Evolutionary conservation across 2,329 filamentous ascomycete genomes (phyloP), one percentile per base, ranked within the genome.

Genomic region (Macrophomina phaseolina): DNA sequence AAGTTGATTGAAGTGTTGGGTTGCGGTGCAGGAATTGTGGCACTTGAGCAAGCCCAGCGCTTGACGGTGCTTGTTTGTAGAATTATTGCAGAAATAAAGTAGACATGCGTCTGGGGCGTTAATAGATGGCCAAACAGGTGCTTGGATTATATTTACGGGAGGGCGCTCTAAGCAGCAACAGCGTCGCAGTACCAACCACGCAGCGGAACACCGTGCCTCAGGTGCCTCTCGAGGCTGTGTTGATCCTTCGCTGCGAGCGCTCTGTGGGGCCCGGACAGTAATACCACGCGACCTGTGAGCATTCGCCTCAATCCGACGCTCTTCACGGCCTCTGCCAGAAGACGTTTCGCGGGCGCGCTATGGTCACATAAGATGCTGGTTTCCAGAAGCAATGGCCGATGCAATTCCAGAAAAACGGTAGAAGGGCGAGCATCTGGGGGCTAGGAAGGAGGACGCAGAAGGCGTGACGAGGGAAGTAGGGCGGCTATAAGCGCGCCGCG

Each of bases 371-470:
- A 23, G 23, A 23, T 23, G 23, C 6, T 38, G 36, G 36, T 12
- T 38, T 38, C 36, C 11, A 28, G 14, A n/a, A 32, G 30, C 8
- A 28, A 40, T 16, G n/a, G 16, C 8, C 3, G 18, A 16, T 32
- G n/a, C n/a, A 28, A 18, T 49, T 62, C 58, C 49, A 36, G 58
- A 62, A 62, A 14, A 2, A 40, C 58, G 58, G 58, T 42, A 62
- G 58, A 62, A 62, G 58, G 6, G 36, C 5, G 30, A 4, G 36
- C 1, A 1, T 9, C 23, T 2, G 6, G 45, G n/a, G 42, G 30
- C 30, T 30, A 38, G 32, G 14, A 11, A 23, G 32, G n/a, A 36
- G 4, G 8, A 55, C 36, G 34, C 30, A 23, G 49, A 30, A 16
- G 23, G 51, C 8, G 30, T 14, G 30, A 6, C 32, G 12, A 30